A percentile compares a stretch with the other conserved stretches of the same genome.
phyloP scores from a whole-genome alignment of 495 filamentous ascomycete genomes.

The Penicillium simplicissimum region DNA sequence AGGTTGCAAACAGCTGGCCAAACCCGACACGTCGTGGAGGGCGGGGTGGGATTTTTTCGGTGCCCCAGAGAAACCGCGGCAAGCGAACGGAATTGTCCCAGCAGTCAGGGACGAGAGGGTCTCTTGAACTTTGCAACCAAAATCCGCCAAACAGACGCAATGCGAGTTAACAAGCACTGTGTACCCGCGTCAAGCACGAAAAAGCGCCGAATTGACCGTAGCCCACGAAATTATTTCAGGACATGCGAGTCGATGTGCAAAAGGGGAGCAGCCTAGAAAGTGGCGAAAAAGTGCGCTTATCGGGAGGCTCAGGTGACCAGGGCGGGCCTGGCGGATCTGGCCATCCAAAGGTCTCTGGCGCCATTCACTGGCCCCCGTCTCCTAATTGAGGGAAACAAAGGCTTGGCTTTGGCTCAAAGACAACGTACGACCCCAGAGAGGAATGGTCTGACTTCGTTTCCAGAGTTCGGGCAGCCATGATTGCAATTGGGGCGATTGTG shows the following conservation, averaged over 20 bases:
- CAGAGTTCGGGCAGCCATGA: background rate
- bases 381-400: background rate
- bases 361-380: background rate
- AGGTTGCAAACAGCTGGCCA: constrained; percentile 6
- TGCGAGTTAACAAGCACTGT: background rate
- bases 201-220: background rate
- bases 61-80: constrained; percentile 17
- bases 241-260: background rate
- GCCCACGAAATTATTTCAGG: background rate
- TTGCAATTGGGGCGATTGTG: constrained; percentile 2
- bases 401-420: constrained; percentile 1
- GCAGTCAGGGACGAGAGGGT: constrained; percentile 15
- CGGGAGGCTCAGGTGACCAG: constrained; percentile 28
- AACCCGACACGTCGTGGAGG: constrained; percentile 11
- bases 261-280: constrained; percentile 7
- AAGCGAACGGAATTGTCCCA: constrained; percentile 30
- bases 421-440: constrained; percentile 15
- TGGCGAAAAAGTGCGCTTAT: constrained; percentile 31
- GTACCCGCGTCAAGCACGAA: background rate
- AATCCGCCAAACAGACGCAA: constrained; percentile 3
- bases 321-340: constrained; percentile 25
- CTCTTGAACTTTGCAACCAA: constrained; percentile 9
- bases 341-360: constrained; percentile 9
- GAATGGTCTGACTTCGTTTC: background rate
- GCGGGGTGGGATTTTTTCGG: constrained; percentile 20